These are phyloP conservation scores for Vitis vinifera DNA, from an alignment of 164 flowering plant genomes.

Conservation along the genomic window DNA sequence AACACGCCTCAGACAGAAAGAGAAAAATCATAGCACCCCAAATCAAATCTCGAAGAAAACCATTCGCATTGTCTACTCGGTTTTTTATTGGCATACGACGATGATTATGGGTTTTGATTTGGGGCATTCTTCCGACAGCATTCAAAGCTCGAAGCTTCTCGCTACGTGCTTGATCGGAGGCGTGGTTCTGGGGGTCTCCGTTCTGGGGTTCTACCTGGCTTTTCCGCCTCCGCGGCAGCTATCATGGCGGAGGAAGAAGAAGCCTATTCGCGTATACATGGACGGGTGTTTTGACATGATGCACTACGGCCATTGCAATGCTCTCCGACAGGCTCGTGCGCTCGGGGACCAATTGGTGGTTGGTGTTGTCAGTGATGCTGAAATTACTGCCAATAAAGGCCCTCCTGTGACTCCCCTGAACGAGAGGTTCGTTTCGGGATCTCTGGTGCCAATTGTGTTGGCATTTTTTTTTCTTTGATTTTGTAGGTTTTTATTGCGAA, in stretches of 20 bases:
- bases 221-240: constrained; percentile 14
- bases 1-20: no score
- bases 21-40: no score
- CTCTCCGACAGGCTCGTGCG: constrained; percentile 94
- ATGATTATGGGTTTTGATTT: constrained; percentile 34
- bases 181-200: constrained; percentile 45
- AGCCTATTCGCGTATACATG: constrained; percentile 89
- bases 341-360: constrained; percentile 91
- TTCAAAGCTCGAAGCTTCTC: constrained; percentile 25
- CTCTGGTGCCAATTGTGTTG: no score
- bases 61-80: background rate
- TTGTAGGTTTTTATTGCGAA: background rate
- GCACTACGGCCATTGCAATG: constrained; percentile 98
- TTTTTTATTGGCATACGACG: background rate
- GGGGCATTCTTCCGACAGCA: constrained; percentile 15
- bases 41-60: background rate
- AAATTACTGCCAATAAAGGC: constrained; percentile 88
- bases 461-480: background rate
- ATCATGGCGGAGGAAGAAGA: constrained; percentile 48
- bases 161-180: constrained; percentile 58
- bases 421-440: constrained; percentile 52
- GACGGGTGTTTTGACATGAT: constrained; percentile 98
- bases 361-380: constrained; percentile 94
- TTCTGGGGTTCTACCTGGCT: constrained; percentile 34
- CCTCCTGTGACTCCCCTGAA: constrained; percentile 91